Evolutionary conservation across 805 yeast species (phyloP).

Genomic region (Grigorovia transvaalensis): DNA sequence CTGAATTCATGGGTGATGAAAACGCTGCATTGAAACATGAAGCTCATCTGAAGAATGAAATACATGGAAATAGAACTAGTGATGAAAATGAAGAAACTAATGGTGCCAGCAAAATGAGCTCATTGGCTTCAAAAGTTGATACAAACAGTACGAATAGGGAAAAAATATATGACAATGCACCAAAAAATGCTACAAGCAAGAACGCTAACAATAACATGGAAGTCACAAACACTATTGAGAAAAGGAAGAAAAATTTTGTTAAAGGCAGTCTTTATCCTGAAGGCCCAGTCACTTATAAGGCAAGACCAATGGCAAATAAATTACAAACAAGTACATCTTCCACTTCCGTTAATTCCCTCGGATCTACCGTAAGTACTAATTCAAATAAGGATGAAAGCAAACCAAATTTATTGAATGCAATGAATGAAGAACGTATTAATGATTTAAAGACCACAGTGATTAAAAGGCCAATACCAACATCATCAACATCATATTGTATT

Average conservation of each 20-base stretch:
- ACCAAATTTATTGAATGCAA: background rate
- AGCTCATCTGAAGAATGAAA: background rate
- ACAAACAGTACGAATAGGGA: background rate
- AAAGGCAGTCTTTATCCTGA: slow-evolving; percentile 29
- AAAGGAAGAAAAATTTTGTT: slow-evolving; percentile 15
- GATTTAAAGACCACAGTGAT: slow-evolving; percentile 28
- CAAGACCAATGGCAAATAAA: slow-evolving; percentile 2
- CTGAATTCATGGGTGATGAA: slow-evolving; percentile 3
- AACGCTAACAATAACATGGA: too few species aligned
- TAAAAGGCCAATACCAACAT: slow-evolving; percentile 11
- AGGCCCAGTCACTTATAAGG: slow-evolving; percentile 22
- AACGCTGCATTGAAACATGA: background rate
- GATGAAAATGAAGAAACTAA: background rate
- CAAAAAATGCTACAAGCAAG: background rate
- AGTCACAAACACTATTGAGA: slow-evolving; percentile 2
- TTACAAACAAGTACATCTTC: slow-evolving; percentile 1
- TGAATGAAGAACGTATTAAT: slow-evolving; percentile 19
- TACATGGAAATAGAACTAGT: background rate
- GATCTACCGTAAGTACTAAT: slow-evolving; percentile 8
- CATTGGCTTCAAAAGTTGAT: too few species aligned
- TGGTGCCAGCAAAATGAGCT: too few species aligned
- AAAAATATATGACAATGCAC: background rate
- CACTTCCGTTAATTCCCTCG: slow-evolving; percentile 6
- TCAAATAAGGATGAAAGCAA: background rate
- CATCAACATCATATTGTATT: slow-evolving; percentile 10